Base-by-base conservation (phyloP, 495 filamentous ascomycete species). In the Beverwykella pulmonaria region DNA sequence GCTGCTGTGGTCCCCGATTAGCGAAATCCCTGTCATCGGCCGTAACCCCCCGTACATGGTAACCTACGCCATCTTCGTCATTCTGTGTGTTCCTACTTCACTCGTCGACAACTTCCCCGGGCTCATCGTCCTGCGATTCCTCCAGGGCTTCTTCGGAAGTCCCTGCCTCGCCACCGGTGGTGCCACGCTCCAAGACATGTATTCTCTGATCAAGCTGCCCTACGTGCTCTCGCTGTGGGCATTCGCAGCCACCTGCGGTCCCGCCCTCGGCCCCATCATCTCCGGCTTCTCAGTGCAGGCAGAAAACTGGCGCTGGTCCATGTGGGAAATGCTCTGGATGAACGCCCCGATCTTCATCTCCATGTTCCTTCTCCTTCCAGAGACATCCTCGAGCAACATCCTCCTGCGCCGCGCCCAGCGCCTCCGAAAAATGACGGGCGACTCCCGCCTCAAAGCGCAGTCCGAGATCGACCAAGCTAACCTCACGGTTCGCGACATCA, bases 231-330 rank as follows among this genome's bases (percentile, higher is more conserved):
- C 81, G 41, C 59, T 81, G 23, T 86, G 83, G 83, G 84, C 83
- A 19, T 61, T 78, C 73, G 22, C 74, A 3, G 81, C 83, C 6
- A 75, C 67, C 9, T 72, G 71, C 59, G 80, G 75, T 67, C 83
- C 83, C 17, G 81, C 84, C 2, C 80, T 89, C 0, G 87, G 86
- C 1, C 87, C 87, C 5, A 79, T 88, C 0, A 81, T 89, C 34
- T 83, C 80, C 29, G 86, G 87, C 19, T 90, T 88, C 73, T 80
- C 82, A n/a, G 86, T 89, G 44, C 76, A 80, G 0, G 82, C 81
- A 19, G 79, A 78, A 54, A 76, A 75, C 63, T 79, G 77, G 77
- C 70, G 76, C 19, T 80, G 78, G 78, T 70, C 59, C 4, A 52
- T 76, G 29, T 80, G 76, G 78, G 76, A 79, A 53, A 73, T 83